phyloP scores from a whole-genome alignment of 1,139 yeast species.

The Magnusiomyces starmeri region DNA sequence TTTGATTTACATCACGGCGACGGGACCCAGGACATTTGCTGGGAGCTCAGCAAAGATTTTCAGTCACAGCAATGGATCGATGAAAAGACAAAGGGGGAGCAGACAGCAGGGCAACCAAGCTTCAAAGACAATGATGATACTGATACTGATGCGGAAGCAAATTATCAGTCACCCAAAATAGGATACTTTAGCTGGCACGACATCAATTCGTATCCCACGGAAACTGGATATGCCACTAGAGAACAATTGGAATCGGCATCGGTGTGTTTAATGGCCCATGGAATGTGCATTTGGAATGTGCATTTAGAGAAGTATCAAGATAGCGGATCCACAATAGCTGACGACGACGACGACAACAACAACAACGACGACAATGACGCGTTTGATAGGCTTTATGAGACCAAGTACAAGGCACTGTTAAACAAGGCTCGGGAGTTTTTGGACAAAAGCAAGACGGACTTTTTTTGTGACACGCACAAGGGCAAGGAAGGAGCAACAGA shows the following conservation, averaged over 20 bases:
- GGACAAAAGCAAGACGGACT: constrained; percentile 11
- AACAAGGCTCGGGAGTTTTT: constrained; percentile 65
- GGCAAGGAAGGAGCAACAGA: constrained; percentile 21
- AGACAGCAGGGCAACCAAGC: no score
- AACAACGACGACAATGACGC: constrained; percentile 42
- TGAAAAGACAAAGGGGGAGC: no score
- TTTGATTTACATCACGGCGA: constrained; percentile 86
- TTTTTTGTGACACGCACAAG: neutral
- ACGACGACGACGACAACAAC: neutral
- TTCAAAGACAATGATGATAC: constrained; percentile 14
- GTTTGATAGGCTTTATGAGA: constrained; percentile 55
- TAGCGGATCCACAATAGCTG: no score
- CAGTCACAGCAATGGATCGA: neutral
- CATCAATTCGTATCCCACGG: constrained; percentile 82
- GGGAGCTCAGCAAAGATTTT: constrained; percentile 62
- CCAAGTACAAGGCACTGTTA: constrained; percentile 55
- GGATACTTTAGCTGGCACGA: constrained; percentile 85
- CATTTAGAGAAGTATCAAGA: constrained; percentile 62
- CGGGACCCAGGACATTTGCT: constrained; percentile 81
- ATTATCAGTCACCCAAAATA: constrained; percentile 32
- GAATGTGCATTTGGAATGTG: constrained; percentile 75
- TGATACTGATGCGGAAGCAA: constrained; percentile 8
- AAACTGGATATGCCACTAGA: constrained; percentile 65
- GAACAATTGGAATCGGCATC: constrained; percentile 71
- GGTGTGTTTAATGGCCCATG: constrained; percentile 72